Evolutionary conservation across 495 filamentous ascomycete genomes (phyloP).

Genomic region (Aspergillus incahuasiensis): DNA sequence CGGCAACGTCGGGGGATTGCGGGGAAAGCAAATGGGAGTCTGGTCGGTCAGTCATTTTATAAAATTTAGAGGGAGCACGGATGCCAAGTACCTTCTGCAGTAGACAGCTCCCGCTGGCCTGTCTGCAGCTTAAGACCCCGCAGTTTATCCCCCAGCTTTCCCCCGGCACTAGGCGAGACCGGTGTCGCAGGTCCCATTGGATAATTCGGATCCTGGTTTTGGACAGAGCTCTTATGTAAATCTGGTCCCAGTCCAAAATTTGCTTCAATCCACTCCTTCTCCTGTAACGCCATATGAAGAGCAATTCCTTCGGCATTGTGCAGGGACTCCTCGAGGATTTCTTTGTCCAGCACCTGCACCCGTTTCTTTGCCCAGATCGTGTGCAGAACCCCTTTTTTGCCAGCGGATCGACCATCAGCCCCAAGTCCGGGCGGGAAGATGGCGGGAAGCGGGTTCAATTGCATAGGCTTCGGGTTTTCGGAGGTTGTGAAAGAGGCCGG

Average conservation of each 20-base stretch:
- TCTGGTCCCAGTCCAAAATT: constrained; percentile 61
- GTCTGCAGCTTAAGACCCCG: constrained; percentile 72
- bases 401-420: constrained; percentile 56
- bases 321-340: constrained; percentile 60
- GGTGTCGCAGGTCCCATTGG: constrained; percentile 48
- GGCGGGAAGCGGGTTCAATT: constrained; percentile 70
- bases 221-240: constrained; percentile 15
- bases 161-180: constrained; percentile 56
- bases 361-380: constrained; percentile 79
- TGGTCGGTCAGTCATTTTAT: not conserved
- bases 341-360: constrained; percentile 62
- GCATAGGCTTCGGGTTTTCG: constrained; percentile 27
- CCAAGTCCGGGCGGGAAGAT: constrained; percentile 74
- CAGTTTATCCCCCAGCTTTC: constrained; percentile 66
- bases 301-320: constrained; percentile 72
- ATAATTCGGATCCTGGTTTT: constrained; percentile 18
- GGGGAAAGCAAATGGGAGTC: constrained; percentile 48
- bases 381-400: constrained; percentile 74
- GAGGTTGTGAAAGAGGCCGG: constrained; percentile 21
- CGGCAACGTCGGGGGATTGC: constrained; percentile 58
- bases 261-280: constrained; percentile 75
- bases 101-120: constrained; percentile 53
- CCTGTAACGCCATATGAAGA: constrained; percentile 72
- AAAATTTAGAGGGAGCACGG: not conserved
- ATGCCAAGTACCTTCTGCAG: constrained; percentile 36